A percentile compares a stretch with the other conserved stretches of the same genome.
phyloP scores from a whole-genome alignment of 768 basidiomycete species.

The Porpolomopsis calyptriformis region DNA sequence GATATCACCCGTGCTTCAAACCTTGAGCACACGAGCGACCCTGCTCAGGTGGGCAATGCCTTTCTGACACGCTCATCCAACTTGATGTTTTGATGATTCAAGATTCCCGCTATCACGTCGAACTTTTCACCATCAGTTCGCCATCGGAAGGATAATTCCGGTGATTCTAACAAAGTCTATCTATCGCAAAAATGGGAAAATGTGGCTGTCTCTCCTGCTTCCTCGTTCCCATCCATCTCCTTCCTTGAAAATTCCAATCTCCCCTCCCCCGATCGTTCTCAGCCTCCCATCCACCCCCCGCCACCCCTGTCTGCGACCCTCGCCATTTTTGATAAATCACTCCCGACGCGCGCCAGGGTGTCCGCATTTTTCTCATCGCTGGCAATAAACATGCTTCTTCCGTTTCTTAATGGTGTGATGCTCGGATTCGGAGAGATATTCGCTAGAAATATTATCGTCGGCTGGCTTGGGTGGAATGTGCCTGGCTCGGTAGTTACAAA shows the following conservation, averaged over 20 bases:
- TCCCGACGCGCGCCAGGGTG: slow-evolving; percentile 56
- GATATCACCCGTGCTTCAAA: too few relatives aligned
- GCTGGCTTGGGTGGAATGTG: slow-evolving; percentile 40
- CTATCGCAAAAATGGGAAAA: slow-evolving; percentile 67
- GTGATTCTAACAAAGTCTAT: slow-evolving; percentile 8
- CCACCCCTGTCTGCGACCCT: slow-evolving; percentile 44
- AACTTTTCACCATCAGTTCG: too few relatives aligned
- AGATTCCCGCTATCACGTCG: too few relatives aligned
- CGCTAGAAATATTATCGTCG: slow-evolving; percentile 63
- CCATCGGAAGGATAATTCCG: too few relatives aligned
- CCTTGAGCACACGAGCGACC: too few relatives aligned
- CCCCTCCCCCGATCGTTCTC: slow-evolving; percentile 27
- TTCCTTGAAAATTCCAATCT: slow-evolving; percentile 55
- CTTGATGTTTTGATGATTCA: too few relatives aligned
- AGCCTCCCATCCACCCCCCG: slow-evolving; percentile 9
- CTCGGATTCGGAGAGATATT: slow-evolving; percentile 94
- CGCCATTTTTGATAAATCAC: slow-evolving; percentile 57
- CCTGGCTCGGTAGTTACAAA: slow-evolving; percentile 30
- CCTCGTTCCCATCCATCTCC: slow-evolving; percentile 73
- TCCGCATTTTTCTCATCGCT: slow-evolving; percentile 62
- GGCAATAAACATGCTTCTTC: slow-evolving; percentile 75
- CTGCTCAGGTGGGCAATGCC: too few relatives aligned
- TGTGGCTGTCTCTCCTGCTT: slow-evolving; percentile 44
- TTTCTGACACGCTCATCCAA: too few relatives aligned
- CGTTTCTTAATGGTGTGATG: slow-evolving; percentile 93